Evolutionary conservation across 208 protist species (phyloP).

Genomic region (Acanthamoeba divionensis): DNA sequence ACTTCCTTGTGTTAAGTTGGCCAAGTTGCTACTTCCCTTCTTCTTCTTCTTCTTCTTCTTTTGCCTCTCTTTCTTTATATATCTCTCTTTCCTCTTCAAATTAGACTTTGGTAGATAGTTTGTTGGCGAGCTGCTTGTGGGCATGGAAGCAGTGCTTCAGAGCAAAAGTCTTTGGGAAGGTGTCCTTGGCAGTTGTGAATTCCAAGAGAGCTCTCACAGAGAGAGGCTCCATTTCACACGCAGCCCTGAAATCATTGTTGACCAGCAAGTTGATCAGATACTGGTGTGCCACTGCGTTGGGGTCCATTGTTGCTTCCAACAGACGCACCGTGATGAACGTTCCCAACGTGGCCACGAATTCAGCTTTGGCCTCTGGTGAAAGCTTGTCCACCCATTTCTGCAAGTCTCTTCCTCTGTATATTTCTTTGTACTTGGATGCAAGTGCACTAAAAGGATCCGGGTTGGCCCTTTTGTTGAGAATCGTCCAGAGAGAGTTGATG

Average conservation of each 20-base stretch:
- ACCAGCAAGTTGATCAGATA: not conserved
- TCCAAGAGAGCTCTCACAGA: too few species aligned
- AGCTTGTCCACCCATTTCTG: not conserved
- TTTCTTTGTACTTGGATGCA: not conserved
- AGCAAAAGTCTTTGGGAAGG: too few species aligned
- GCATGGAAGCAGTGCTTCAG: too few species aligned
- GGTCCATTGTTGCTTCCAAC: not conserved
- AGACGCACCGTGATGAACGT: not conserved
- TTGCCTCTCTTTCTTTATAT: too few species aligned
- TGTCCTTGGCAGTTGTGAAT: too few species aligned
- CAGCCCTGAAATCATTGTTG: not conserved
- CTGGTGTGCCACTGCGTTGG: not conserved
- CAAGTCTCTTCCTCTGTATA: not conserved
- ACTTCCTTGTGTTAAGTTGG: too few species aligned
- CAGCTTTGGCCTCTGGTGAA: not conserved
- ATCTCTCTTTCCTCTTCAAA: too few species aligned
- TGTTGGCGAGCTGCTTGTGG: too few species aligned
- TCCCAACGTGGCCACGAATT: not conserved
- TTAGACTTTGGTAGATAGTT: too few species aligned
- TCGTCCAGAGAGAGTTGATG: not conserved
- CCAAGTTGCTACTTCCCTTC: too few species aligned
- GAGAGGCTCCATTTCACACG: not conserved
- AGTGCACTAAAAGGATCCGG: slow-evolving; percentile 2
- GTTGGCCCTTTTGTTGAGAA: not conserved
- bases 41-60: too few species aligned